These are phyloP conservation scores for Saitozyma sp. DNA, from an alignment of 768 basidiomycete species.

Conservation along the genomic window DNA sequence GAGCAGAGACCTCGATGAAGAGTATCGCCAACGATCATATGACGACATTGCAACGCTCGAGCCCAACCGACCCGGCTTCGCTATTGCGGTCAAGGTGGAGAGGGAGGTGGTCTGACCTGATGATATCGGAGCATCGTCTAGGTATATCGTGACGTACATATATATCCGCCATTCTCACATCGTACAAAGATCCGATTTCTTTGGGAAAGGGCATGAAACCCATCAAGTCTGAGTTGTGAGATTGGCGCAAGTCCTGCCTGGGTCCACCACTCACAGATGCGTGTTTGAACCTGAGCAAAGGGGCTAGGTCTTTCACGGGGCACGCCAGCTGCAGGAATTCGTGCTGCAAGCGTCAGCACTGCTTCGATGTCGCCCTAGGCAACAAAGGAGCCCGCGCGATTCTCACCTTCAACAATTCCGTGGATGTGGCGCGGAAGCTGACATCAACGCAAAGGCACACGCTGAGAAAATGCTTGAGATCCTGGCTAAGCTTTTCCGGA, in stretches of 20 bases:
- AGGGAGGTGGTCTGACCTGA: slow-evolving; percentile 4
- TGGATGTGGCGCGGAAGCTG: slow-evolving; percentile 78
- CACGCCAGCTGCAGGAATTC: slow-evolving; percentile 92
- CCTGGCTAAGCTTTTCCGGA: slow-evolving; percentile 84
- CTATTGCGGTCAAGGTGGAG: slow-evolving; percentile 11
- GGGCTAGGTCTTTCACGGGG: slow-evolving; percentile 74
- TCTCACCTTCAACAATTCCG: slow-evolving; percentile 48
- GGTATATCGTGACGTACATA: no score
- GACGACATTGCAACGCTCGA: no score
- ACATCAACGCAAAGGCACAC: slow-evolving; percentile 99
- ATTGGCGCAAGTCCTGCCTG: not conserved
- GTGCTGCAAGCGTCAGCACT: slow-evolving; percentile 62
- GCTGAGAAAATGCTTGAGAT: slow-evolving; percentile 92
- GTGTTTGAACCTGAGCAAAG: slow-evolving; percentile 64
- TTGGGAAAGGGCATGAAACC: not conserved
- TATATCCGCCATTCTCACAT: not conserved
- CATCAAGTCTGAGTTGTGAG: not conserved
- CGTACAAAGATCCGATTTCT: not conserved
- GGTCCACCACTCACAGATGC: slow-evolving; percentile 8
- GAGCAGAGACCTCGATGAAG: no score
- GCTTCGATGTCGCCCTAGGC: not conserved
- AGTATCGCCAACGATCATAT: no score
- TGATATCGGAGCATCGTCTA: not conserved
- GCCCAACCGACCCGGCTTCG: not conserved
- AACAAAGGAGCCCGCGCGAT: not conserved